phyloP scores from a whole-genome alignment of 2,329 filamentous ascomycete species.

The Keithomyces neogunnii region DNA sequence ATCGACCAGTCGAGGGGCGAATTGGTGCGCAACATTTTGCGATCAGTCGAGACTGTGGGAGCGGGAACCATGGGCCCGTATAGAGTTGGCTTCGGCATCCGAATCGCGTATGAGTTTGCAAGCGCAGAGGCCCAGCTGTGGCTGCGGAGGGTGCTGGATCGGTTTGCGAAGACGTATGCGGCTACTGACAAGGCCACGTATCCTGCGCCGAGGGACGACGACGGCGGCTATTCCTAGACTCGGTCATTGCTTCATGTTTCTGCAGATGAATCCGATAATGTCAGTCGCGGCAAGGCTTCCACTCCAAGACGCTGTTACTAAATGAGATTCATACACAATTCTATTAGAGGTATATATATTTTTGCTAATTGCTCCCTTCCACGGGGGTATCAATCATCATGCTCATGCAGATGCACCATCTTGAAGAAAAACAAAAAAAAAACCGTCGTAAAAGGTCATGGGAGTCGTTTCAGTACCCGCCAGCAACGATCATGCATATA shows the following conservation, averaged over 20 bases:
- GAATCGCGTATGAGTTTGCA: constrained; percentile 31
- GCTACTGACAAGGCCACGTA: constrained; percentile 21
- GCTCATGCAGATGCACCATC: background rate
- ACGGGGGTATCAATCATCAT: background rate
- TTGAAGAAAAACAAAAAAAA: no score
- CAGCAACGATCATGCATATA: constrained; percentile 13
- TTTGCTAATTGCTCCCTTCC: background rate
- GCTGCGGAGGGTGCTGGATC: constrained; percentile 22
- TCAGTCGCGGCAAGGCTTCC: background rate
- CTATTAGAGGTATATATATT: background rate
- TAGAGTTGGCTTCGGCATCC: constrained; percentile 26
- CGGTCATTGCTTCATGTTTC: no score
- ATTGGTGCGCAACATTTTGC: constrained; percentile 24
- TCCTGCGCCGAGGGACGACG: constrained; percentile 15
- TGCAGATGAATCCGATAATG: no score
- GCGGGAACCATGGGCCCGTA: constrained; percentile 29
- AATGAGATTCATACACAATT: background rate
- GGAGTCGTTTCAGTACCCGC: constrained; percentile 18
- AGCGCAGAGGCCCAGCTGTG: constrained; percentile 24
- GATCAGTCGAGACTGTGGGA: constrained; percentile 29
- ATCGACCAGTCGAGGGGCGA: constrained; percentile 17
- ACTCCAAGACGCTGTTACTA: background rate
- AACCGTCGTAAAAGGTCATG: constrained; percentile 1
- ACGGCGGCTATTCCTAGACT: constrained; percentile 1
- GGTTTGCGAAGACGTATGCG: constrained; percentile 24